Conservation (phyloP, 345 rosid genomes). For the Gynandropsis gynandra region DNA sequence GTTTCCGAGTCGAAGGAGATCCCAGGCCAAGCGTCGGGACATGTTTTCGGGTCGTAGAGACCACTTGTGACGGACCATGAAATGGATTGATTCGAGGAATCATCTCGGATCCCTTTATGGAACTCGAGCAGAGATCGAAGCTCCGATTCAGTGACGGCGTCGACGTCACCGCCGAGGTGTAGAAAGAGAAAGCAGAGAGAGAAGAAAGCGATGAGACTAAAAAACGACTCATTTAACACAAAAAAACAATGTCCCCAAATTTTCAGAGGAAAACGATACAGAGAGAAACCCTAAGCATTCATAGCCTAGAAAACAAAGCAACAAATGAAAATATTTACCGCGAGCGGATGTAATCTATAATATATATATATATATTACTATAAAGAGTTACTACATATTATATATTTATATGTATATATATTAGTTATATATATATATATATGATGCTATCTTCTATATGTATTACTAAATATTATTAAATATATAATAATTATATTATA, state of each 20-base stretch:
- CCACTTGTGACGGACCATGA: constrained; percentile 41
- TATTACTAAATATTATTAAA: too few relatives aligned
- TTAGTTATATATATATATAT: too few relatives aligned
- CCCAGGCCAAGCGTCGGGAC: constrained; percentile 66
- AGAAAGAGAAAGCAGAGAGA: constrained; percentile 27
- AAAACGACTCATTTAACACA: constrained; percentile 35
- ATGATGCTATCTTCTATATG: too few relatives aligned
- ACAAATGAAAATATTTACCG: too few relatives aligned
- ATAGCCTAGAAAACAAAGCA: constrained; percentile 17
- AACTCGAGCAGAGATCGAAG: constrained; percentile 70
- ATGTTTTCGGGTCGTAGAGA: constrained; percentile 29
- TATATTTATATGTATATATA: too few relatives aligned
- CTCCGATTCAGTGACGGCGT: constrained; percentile 39
- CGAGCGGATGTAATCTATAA: too few relatives aligned
- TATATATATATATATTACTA: too few relatives aligned
- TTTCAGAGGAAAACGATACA: neutral
- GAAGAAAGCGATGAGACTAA: constrained; percentile 19
- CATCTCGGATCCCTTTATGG: constrained; percentile 66
- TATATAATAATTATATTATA: too few relatives aligned
- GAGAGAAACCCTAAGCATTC: constrained; percentile 20
- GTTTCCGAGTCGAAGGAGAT: constrained; percentile 46
- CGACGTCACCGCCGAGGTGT: constrained; percentile 11
- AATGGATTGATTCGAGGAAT: constrained; percentile 33
- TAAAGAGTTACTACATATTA: too few relatives aligned
- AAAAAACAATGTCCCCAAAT: neutral